These are phyloP conservation scores for Zymoseptoria passerinii DNA, from an alignment of 2,329 filamentous ascomycete species.

Conservation along the genomic window DNA sequence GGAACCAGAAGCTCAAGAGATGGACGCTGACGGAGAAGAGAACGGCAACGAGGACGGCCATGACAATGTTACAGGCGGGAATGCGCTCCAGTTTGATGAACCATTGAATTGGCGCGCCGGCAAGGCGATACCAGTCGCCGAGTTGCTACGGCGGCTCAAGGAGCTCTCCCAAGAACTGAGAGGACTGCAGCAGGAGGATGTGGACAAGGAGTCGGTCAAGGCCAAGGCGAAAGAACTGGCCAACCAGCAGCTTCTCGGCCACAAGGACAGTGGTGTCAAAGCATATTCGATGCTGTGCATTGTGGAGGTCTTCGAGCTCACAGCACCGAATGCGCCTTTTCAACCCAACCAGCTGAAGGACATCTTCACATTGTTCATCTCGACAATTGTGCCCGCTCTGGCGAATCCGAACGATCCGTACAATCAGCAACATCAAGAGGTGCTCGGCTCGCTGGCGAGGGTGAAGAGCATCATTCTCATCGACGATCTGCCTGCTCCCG, in stretches of 20 bases:
- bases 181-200: slow-evolving; percentile 78
- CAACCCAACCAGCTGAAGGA: slow-evolving; percentile 88
- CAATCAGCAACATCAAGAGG: slow-evolving; percentile 86
- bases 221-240: slow-evolving; percentile 80
- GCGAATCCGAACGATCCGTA: slow-evolving; percentile 83
- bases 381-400: slow-evolving; percentile 72
- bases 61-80: slow-evolving; percentile 12
- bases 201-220: slow-evolving; percentile 72
- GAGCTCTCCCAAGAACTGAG: slow-evolving; percentile 72
- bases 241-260: slow-evolving; percentile 69
- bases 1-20: slow-evolving; percentile 12
- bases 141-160: slow-evolving; percentile 74
- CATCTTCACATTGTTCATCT: slow-evolving; percentile 85
- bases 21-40: slow-evolving; percentile 17
- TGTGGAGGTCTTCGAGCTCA: slow-evolving; percentile 85
- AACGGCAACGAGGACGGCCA: slow-evolving; percentile 12
- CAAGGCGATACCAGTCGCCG: slow-evolving; percentile 74
- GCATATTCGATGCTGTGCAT: slow-evolving; percentile 83
- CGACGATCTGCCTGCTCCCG: slow-evolving; percentile 75
- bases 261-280: slow-evolving; percentile 89
- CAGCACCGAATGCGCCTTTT: slow-evolving; percentile 91
- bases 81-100: slow-evolving; percentile 66
- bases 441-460: slow-evolving; percentile 78
- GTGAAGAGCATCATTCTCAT: slow-evolving; percentile 92
- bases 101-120: slow-evolving; percentile 85